Percentiles rank a stretch among this genome's conserved stretches.
Evolutionary conservation across 164 flowering plant genomes (phyloP).

Genomic region (Vitis rotundifolia): DNA sequence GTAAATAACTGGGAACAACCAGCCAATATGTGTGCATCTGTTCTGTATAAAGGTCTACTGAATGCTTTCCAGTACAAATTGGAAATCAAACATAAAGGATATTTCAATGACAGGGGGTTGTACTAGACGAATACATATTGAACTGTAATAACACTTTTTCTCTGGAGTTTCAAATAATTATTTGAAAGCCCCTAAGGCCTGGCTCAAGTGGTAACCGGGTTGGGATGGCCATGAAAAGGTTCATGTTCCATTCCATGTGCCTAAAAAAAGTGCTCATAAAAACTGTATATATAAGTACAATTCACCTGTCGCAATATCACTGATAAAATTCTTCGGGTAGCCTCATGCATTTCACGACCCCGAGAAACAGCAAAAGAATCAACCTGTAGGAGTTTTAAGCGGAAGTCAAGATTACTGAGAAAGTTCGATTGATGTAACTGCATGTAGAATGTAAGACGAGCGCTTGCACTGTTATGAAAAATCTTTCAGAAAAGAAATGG

Average conservation of each 20-base stretch:
- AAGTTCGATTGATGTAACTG: background rate
- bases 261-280: too few species aligned
- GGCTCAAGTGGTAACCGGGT: too few species aligned
- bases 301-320: conserved; percentile 86
- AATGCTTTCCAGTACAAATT: background rate
- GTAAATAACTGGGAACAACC: background rate
- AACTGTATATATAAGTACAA: too few species aligned
- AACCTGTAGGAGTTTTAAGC: conserved; percentile 40
- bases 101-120: background rate
- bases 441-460: background rate
- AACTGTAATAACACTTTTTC: too few species aligned
- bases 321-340: conserved; percentile 90
- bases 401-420: background rate
- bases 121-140: too few species aligned
- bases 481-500: background rate
- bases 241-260: too few species aligned
- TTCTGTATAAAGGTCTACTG: background rate
- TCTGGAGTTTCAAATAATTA: too few species aligned
- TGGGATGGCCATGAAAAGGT: too few species aligned
- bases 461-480: background rate
- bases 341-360: conserved; percentile 95
- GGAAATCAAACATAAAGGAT: background rate
- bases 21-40: too few species aligned
- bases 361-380: conserved; percentile 96
- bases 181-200: too few species aligned